Conservation (phyloP, 176 grass and related monocot genomes). For the Alopecurus myosuroides region DNA sequence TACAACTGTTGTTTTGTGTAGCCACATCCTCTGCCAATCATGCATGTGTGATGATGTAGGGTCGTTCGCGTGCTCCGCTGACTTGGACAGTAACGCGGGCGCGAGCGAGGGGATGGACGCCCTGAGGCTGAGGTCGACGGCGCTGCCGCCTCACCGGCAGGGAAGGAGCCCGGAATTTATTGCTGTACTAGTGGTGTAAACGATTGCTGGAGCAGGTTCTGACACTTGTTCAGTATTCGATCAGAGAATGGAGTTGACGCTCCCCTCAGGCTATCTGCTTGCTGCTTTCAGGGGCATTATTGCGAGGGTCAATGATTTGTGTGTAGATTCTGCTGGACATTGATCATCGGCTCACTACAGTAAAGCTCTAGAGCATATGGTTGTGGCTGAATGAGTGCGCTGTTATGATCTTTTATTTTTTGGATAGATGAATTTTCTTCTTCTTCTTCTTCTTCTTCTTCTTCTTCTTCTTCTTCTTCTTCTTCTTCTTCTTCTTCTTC, state of each 20-base stretch:
- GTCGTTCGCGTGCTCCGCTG: background rate
- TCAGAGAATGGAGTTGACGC: background rate
- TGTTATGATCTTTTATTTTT: too few species aligned
- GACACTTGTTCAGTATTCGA: background rate
- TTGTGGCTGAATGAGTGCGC: too few species aligned
- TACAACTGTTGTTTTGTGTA: background rate
- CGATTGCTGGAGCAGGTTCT: background rate
- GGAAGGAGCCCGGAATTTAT: background rate
- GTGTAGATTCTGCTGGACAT: background rate
- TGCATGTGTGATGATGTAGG: background rate
- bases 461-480: too few species aligned
- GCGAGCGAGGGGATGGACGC: background rate
- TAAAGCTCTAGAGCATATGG: too few species aligned
- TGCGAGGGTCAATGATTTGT: background rate
- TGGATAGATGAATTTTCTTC: too few species aligned
- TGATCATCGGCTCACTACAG: too few species aligned
- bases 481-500: too few species aligned
- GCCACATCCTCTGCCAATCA: conserved; percentile 18
- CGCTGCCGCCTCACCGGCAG: background rate
- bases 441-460: too few species aligned
- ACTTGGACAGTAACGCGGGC: background rate
- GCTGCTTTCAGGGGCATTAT: conserved; percentile 8
- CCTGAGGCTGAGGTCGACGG: background rate
- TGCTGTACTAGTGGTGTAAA: background rate
- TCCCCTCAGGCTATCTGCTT: too few species aligned